Conservation (phyloP, 2,329 filamentous ascomycete genomes). For the Cordyceps cicadae region DNA sequence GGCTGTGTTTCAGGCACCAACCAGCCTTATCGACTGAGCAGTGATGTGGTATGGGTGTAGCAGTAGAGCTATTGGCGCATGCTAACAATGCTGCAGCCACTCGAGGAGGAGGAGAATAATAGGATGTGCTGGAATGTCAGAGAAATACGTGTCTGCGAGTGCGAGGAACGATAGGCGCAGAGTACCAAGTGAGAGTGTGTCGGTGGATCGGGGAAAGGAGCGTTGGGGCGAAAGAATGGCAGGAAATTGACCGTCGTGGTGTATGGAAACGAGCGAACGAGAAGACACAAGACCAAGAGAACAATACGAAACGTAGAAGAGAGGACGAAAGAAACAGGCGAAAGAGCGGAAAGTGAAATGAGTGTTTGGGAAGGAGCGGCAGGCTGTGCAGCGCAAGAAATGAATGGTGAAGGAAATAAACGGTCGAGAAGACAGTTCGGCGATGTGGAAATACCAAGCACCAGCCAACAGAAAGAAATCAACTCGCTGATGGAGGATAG, state of each 20-base stretch:
- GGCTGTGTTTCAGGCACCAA: neutral
- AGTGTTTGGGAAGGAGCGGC: slow-evolving; percentile 7
- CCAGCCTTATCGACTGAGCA: neutral
- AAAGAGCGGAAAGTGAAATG: neutral
- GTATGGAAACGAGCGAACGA: neutral
- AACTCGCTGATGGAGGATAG: neutral
- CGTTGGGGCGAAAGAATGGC: neutral
- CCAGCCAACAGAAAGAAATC: too few relatives aligned
- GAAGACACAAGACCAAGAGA: neutral
- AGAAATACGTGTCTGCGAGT: neutral
- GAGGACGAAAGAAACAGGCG: neutral
- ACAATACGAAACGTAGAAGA: neutral
- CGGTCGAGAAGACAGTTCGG: neutral
- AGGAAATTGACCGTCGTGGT: neutral
- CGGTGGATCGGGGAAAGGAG: neutral
- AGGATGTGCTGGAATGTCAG: neutral
- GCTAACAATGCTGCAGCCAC: slow-evolving; percentile 1
- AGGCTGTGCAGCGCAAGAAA: slow-evolving; percentile 1
- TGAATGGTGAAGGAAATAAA: slow-evolving; percentile 1
- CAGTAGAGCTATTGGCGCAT: neutral
- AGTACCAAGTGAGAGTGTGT: neutral
- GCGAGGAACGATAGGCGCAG: neutral
- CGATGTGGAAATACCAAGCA: neutral
- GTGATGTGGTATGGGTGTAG: neutral
- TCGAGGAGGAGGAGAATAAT: neutral